A percentile compares a stretch with the other conserved stretches of the same genome.
Evolutionary conservation across 257 asterid species (phyloP).

Genomic region (Echium plantagineum): DNA sequence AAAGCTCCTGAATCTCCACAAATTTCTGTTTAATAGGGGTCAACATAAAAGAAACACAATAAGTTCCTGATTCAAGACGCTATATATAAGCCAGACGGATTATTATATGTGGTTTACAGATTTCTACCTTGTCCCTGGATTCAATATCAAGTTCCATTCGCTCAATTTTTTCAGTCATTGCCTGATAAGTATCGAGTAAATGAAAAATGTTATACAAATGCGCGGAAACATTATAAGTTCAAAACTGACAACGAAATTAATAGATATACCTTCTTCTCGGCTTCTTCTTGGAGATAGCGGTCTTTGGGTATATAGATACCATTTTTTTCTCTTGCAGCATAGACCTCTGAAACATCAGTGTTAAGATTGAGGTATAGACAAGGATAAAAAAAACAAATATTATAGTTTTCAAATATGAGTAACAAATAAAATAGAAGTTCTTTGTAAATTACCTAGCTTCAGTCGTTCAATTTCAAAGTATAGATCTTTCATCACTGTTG

Average conservation of each 20-base stretch:
- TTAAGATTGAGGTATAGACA: background rate
- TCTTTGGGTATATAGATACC: constrained; percentile 24
- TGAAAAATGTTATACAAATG: background rate
- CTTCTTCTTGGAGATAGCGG: constrained; percentile 23
- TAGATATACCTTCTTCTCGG: constrained; percentile 26
- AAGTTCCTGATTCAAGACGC: background rate
- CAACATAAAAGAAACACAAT: background rate
- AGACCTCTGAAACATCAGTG: constrained; percentile 24
- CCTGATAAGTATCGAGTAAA: constrained; percentile 6
- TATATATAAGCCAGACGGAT: background rate
- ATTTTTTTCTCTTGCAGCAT: constrained; percentile 25
- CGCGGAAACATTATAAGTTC: background rate
- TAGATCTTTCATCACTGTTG: constrained; percentile 30
- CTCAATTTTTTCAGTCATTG: constrained; percentile 17
- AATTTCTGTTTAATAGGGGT: constrained; percentile 24
- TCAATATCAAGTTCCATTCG: constrained; percentile 21
- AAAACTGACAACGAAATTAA: background rate
- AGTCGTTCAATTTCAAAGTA: constrained; percentile 32
- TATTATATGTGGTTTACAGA: background rate
- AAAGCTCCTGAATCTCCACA: constrained; percentile 34
- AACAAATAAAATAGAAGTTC: background rate
- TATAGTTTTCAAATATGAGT: background rate
- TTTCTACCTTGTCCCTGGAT: constrained; percentile 15
- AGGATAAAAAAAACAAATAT: background rate
- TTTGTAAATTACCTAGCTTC: constrained; percentile 27